Evolutionary conservation across 2,329 filamentous ascomycete species (phyloP), one percentile per base, ranked within the genome.

Genomic region (Sclerotinia borealis): DNA sequence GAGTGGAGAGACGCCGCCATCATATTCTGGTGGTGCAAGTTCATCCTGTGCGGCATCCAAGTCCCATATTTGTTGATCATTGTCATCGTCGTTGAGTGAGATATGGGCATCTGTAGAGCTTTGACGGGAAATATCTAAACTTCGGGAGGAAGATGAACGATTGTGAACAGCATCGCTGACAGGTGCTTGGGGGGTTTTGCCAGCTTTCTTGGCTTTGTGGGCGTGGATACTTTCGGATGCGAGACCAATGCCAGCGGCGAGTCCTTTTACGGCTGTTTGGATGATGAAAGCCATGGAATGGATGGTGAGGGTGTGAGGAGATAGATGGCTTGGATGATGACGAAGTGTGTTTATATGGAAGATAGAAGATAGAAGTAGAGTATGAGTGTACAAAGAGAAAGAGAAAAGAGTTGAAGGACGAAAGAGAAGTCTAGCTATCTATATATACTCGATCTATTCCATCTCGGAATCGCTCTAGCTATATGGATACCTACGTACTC

Each of bases 211-310:
- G 6, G 41, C 55, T 36, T 61, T 47, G 13, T 61, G 47, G 10
- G 61, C n/a, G 1, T 59, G 39, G 22, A 67, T 61, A n/a, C 61
- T 65, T 61, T 72, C 70, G 4, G 68, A 68, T n/a, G 68, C 69
- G 3, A 71, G 67, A 22, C 68, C 68, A n/a, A 72, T 70, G 25
- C 69, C 68, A 7, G 67, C 65, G 19, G 67, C 69, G 4, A 71
- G 50, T 36, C 68, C 59, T 29, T 64, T 67, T 19, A 69, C 59
- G 47, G 39, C 55, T 7, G 22, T 13, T 47, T 36, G 19, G 39
- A 59, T 19, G n/a, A 36, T 19, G 13, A 37, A 37, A 25, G 55
- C 25, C 41, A 59, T 47, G n/a, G n/a, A 27, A 9, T 27, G n/a
- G n/a, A 59, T 47, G n/a, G n/a, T 39, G 11, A 39, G n/a, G n/a